phyloP scores from a whole-genome alignment of 768 basidiomycete species.

The Mycena maculata region DNA sequence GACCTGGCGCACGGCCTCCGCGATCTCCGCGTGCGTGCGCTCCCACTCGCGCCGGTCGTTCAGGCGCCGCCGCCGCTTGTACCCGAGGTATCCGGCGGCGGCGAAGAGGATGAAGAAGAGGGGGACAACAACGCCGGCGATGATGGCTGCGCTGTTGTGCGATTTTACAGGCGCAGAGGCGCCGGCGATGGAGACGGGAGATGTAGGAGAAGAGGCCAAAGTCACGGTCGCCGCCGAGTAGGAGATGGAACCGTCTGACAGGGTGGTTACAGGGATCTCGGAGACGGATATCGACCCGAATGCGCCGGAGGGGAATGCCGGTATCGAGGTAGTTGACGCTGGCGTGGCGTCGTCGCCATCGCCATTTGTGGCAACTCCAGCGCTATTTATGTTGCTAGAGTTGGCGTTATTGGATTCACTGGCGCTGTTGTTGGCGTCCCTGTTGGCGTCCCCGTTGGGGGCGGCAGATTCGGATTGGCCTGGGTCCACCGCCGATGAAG shows the following conservation, averaged over 20 bases:
- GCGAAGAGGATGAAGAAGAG: slow-evolving; percentile 19
- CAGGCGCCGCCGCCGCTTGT: slow-evolving; percentile 22
- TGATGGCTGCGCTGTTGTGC: background rate
- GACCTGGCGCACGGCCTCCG: slow-evolving; percentile 26
- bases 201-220: background rate
- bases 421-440: too few relatives aligned
- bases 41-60: slow-evolving; percentile 30
- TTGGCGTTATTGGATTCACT: too few relatives aligned
- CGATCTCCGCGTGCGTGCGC: slow-evolving; percentile 32
- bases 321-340: too few relatives aligned
- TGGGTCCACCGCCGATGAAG: background rate
- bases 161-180: background rate
- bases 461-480: background rate
- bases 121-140: slow-evolving; percentile 32
- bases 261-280: too few relatives aligned
- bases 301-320: too few relatives aligned
- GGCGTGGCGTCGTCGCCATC: too few relatives aligned
- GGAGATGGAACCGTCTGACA: background rate
- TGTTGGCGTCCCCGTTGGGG: background rate
- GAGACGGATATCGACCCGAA: too few relatives aligned
- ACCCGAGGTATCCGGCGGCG: slow-evolving; percentile 12
- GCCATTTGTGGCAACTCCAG: too few relatives aligned
- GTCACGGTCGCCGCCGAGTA: background rate
- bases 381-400: too few relatives aligned
- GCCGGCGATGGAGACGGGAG: background rate